These are phyloP conservation scores for Chaetothyriales sp. DNA, from an alignment of 2,329 filamentous ascomycete species.

Conservation along the genomic window DNA sequence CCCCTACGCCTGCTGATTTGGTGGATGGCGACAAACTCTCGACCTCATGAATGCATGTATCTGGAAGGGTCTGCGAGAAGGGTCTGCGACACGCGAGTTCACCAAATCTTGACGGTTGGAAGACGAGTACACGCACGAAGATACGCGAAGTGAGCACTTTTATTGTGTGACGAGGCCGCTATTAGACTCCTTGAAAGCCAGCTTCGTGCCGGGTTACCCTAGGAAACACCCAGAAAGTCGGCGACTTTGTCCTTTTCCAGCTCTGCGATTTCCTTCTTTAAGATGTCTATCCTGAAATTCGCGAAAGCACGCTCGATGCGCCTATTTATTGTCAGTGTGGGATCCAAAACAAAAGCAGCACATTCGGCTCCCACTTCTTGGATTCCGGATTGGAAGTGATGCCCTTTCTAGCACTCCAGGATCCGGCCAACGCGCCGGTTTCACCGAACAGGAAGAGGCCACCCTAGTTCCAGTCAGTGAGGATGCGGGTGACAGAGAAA, in stretches of 20 bases:
- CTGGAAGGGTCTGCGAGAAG: too few species aligned
- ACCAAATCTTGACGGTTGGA: too few species aligned
- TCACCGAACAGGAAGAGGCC: slow-evolving; percentile 40
- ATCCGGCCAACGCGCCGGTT: slow-evolving; percentile 43
- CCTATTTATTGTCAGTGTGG: slow-evolving; percentile 8
- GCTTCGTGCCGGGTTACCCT: not conserved
- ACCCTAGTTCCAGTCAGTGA: slow-evolving; percentile 48
- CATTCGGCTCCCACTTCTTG: slow-evolving; percentile 17
- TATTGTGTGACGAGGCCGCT: not conserved
- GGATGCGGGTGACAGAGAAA: slow-evolving; percentile 37
- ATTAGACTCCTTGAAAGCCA: not conserved
- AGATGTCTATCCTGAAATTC: slow-evolving; percentile 48
- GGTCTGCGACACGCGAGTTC: too few species aligned
- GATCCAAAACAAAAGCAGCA: not conserved
- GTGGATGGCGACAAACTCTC: too few species aligned
- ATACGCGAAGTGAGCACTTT: not conserved
- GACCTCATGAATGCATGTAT: too few species aligned
- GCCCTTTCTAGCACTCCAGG: slow-evolving; percentile 38
- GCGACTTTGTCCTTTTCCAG: slow-evolving; percentile 34
- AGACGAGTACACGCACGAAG: not conserved
- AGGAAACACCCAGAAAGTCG: slow-evolving; percentile 2
- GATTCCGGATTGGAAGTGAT: slow-evolving; percentile 43
- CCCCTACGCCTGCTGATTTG: too few species aligned
- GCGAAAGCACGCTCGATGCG: slow-evolving; percentile 52
- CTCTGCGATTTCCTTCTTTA: slow-evolving; percentile 44